Percentiles rank a stretch among this genome's conserved stretches.
These are phyloP conservation scores for Clonostachys byssicola DNA, from an alignment of 2,329 filamentous ascomycete genomes.

Conservation along the genomic window DNA sequence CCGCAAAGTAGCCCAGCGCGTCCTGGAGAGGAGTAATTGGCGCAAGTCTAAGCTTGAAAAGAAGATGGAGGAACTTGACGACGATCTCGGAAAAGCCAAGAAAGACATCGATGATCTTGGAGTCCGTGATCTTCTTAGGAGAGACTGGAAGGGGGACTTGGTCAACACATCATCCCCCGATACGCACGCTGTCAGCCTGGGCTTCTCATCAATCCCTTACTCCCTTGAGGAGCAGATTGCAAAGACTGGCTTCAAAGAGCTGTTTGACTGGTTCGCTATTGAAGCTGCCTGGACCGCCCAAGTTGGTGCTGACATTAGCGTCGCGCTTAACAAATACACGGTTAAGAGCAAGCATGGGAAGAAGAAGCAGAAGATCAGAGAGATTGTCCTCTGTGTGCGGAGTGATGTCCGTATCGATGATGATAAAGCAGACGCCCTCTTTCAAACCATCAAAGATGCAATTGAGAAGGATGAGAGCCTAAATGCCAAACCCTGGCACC, in stretches of 20 bases:
- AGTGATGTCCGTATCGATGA: slow-evolving; percentile 37
- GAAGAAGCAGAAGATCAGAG: slow-evolving; percentile 37
- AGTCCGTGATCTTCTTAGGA: slow-evolving; percentile 35
- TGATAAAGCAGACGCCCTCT: slow-evolving; percentile 33
- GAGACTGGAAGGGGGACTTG: slow-evolving; percentile 42
- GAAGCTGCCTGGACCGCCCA: slow-evolving; percentile 42
- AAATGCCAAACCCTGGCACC: slow-evolving; percentile 34
- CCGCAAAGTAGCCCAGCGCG: slow-evolving; percentile 25
- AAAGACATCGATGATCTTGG: slow-evolving; percentile 32
- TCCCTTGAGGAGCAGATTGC: slow-evolving; percentile 36
- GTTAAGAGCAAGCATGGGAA: slow-evolving; percentile 24
- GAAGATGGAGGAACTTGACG: slow-evolving; percentile 33
- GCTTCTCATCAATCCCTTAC: slow-evolving; percentile 38
- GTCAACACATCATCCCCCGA: slow-evolving; percentile 38
- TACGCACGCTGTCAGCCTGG: slow-evolving; percentile 38
- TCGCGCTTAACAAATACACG: slow-evolving; percentile 41
- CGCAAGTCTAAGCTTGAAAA: slow-evolving; percentile 25
- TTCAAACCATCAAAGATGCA: slow-evolving; percentile 29
- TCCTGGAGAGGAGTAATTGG: slow-evolving; percentile 36
- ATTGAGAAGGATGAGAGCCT: slow-evolving; percentile 30
- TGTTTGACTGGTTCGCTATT: slow-evolving; percentile 43
- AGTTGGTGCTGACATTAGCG: slow-evolving; percentile 34
- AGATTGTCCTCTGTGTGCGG: slow-evolving; percentile 36
- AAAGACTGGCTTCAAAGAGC: slow-evolving; percentile 37
- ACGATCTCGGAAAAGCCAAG: slow-evolving; percentile 31